phyloP scores from a whole-genome alignment of 129 eudicot genomes.

The Pittosporum tobira region DNA sequence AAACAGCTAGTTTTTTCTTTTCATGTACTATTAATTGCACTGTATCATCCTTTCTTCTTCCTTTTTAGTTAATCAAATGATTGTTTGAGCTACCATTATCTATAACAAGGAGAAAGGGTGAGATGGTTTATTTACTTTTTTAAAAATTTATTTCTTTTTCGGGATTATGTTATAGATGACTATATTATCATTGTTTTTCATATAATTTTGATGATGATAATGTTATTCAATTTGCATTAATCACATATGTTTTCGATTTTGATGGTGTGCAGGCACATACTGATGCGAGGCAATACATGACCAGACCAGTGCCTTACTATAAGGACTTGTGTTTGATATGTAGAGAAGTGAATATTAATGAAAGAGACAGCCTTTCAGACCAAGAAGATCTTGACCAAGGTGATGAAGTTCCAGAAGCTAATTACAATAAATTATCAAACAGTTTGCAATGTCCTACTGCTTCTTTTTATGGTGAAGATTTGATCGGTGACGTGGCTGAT shows the following conservation, averaged over 20 bases:
- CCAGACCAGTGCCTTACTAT: slow-evolving; percentile 41
- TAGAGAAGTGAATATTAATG: slow-evolving; percentile 20
- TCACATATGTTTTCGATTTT: neutral
- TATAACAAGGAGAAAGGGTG: too few relatives aligned
- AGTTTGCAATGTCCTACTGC: slow-evolving; percentile 12
- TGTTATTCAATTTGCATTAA: neutral
- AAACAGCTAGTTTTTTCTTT: neutral
- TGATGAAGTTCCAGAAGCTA: slow-evolving; percentile 7
- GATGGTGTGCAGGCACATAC: slow-evolving; percentile 29
- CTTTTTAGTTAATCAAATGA: too few relatives aligned
- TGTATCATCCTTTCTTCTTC: too few relatives aligned
- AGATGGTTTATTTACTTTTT: too few relatives aligned
- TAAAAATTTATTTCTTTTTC: too few relatives aligned
- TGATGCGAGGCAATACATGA: slow-evolving; percentile 47
- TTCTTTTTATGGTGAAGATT: slow-evolving; percentile 21
- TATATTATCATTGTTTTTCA: neutral
- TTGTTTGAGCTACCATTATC: too few relatives aligned
- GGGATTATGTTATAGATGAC: too few relatives aligned
- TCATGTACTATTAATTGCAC: too few relatives aligned
- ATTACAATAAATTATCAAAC: neutral
- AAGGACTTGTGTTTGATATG: slow-evolving; percentile 29
- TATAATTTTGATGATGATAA: neutral
- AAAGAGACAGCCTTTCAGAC: slow-evolving; percentile 22
- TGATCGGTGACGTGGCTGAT: slow-evolving; percentile 8
- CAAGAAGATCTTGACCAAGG: slow-evolving; percentile 14